Evolutionary conservation across 805 yeast genomes (phyloP), one percentile per base, ranked within the genome.

Genomic region (Candida glaebosa): DNA sequence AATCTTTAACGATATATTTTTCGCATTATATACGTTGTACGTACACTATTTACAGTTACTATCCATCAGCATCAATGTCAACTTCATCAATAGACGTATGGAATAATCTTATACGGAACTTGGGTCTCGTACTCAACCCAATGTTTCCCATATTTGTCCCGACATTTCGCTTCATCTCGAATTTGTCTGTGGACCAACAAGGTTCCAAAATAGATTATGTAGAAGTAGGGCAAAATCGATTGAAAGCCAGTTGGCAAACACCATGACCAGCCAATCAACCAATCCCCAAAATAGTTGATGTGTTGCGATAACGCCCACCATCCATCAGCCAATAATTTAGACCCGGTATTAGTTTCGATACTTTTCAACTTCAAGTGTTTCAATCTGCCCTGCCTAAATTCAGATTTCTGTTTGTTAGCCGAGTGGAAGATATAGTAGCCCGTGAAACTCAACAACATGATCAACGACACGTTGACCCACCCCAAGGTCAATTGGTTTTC

Each of bases 301-400:
- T 93, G 99, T 51, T 95, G 96, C 5, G 96, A 81, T 15, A 72
- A 61, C 2, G 84, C 85, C 99, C 99, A 93, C 99, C 98, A 93
- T 2, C 98, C 96, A 54, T 88, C 93, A 41, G 81, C 77, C 34
- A 93, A 67, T 48, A 93, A 73, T 56, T 79, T 85, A 18, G 96
- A 83, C 1, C 95, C 95, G 12, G 84, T 78, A 22, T 75, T 69
- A 0, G 97, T 84, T 48, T 77, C 67, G 44, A 93, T 85, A 39
- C 62, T 55, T 45, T 56, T 54, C 41, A 78, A 81, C 47, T 79
- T 75, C 65, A 88, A 67, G 56, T 87, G 81, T 32, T 73, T 63
- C 43, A 89, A 72, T 51, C 83, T 77, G 12, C 96, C 96, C 47
- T 77, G 78, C 64, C 85, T 83, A 71, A 93, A 93, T 24, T 77